These are phyloP conservation scores for Orobanche coerulescens DNA, from an alignment of 257 asterid genomes.

Conservation along the genomic window DNA sequence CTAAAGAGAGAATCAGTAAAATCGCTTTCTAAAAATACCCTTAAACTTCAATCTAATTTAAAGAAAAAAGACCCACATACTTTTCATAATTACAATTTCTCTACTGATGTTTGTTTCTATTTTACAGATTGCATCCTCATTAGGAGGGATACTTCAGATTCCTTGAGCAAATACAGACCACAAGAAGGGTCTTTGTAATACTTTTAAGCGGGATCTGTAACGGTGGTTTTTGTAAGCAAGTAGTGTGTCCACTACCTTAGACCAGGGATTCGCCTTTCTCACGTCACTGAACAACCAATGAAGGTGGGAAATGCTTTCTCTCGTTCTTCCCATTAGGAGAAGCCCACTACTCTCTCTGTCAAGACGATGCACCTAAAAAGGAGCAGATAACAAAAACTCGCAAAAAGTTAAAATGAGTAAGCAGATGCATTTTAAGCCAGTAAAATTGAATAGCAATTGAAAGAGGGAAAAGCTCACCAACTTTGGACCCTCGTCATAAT, in stretches of 20 bases:
- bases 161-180: not conserved
- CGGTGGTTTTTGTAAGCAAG: too few relatives aligned
- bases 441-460: not conserved
- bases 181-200: too few relatives aligned
- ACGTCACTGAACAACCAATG: constrained; percentile 61
- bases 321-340: constrained; percentile 80
- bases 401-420: not conserved
- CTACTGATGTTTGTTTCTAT: not conserved
- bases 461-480: constrained; percentile 41
- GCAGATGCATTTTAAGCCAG: not conserved
- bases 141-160: not conserved
- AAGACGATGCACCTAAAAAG: constrained; percentile 78
- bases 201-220: not conserved
- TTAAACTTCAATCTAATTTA: too few relatives aligned
- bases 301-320: constrained; percentile 72
- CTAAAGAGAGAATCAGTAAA: not conserved
- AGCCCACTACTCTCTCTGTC: constrained; percentile 97
- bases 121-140: not conserved
- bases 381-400: constrained; percentile 13
- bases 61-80: too few relatives aligned
- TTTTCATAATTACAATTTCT: too few relatives aligned
- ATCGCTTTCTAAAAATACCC: too few relatives aligned
- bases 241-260: constrained; percentile 40
- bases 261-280: constrained; percentile 43
- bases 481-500: constrained; percentile 86